Base-by-base conservation (phyloP, 805 yeast species). In the Brettanomyces custersianus region DNA sequence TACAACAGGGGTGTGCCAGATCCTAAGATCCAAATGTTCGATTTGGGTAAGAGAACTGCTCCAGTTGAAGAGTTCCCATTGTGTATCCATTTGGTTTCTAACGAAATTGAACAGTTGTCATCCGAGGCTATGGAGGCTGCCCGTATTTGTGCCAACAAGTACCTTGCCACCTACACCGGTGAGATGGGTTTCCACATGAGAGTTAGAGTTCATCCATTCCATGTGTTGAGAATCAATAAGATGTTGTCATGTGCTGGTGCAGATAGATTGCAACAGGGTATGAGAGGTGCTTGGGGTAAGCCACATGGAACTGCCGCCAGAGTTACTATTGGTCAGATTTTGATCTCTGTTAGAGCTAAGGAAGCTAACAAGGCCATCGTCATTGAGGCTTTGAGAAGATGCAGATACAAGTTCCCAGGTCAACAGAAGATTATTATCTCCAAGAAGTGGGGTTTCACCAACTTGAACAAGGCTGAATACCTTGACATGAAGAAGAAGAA, bases 171-270 rank as follows among this genome's bases (percentile, higher is more conserved):
- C 72, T 67, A 84, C 57, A 82, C 95, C 52, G 98, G 98, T 68
- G 86, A 97, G 82, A 98, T 92, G 63, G 76, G 96, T 59, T 92
- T 92, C 98, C 98, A 92, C 78, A 77, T 92, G 78, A 87, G 98
- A 77, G 86, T 92, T 71, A 88, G 98, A 77, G 97, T 88, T 64
- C 98, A 92, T 74, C 98, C 98, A 60, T 92, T 84, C 97, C 98
- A 92, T 80, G 98, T 92, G 57, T 80, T 92, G 70, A 83, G 98
- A 76, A 92, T 92, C 79, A 92, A 92, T 92, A 92, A 92, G 86
- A 92, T 92, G 98, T 87, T 92, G 95, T 92, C 98, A 65, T 92
- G 98, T 80, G 98, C 98, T 77, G 98, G 98, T 85, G 98, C 98
- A 68, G 98, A 92, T 90, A 87, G 98, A 84, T 81, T 92, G 74